Percentiles rank a stretch among this genome's conserved stretches.
Conservation (phyloP, 208 protist species). For the Herpetomonas samuelpessoai region DNA sequence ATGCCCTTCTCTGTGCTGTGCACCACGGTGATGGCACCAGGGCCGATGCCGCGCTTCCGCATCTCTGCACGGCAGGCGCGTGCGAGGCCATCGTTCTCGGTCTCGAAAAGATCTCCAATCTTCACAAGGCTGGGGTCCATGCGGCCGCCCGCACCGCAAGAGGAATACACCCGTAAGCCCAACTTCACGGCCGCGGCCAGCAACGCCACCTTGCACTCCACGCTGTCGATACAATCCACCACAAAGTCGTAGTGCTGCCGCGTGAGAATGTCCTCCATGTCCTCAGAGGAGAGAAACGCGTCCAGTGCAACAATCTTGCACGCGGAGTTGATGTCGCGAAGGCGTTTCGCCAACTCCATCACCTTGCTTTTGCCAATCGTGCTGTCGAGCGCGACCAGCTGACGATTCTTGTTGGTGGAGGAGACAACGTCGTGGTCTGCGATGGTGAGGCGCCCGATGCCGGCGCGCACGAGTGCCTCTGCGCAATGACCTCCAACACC, state of each 20-base stretch:
- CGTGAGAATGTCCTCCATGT: conserved; percentile 68
- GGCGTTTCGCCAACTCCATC: conserved; percentile 56
- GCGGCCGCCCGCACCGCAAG: conserved; percentile 81
- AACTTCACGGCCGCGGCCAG: conserved; percentile 54
- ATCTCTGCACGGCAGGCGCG: conserved; percentile 62
- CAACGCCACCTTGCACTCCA: conserved; percentile 85
- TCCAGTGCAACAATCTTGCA: conserved; percentile 74
- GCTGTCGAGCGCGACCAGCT: conserved; percentile 87
- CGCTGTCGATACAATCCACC: conserved; percentile 91
- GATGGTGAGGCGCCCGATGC: conserved; percentile 86
- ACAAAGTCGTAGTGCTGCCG: conserved; percentile 80
- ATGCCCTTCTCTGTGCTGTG: conserved; percentile 59
- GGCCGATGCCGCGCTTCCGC: conserved; percentile 53
- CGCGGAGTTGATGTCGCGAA: conserved; percentile 77
- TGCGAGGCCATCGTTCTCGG: conserved; percentile 75
- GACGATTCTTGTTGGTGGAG: conserved; percentile 88
- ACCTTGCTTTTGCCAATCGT: conserved; percentile 89
- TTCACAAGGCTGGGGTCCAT: conserved; percentile 65
- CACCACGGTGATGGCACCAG: conserved; percentile 59
- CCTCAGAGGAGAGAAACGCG: conserved; percentile 58
- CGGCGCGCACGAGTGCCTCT: conserved; percentile 79
- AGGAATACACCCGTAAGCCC: conserved; percentile 63
- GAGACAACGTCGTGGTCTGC: conserved; percentile 89
- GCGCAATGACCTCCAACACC: conserved; percentile 90
- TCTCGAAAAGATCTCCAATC: conserved; percentile 73